phyloP scores from a whole-genome alignment of 257 asterid genomes.

The Solanum tarapatanum region DNA sequence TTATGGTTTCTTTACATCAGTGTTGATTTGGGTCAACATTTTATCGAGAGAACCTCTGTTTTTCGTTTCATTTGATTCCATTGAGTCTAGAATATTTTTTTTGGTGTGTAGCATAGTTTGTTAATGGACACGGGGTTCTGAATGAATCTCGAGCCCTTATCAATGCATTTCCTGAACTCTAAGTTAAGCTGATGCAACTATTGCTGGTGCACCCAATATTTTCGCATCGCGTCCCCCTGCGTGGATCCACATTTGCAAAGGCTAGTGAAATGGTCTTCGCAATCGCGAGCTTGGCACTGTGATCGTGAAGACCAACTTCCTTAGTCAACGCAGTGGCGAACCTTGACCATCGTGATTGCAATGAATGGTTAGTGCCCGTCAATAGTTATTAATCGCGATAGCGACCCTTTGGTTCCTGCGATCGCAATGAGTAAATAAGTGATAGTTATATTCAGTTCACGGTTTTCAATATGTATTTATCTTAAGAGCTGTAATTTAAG shows the following conservation, averaged over 20 bases:
- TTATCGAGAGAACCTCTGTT: neutral
- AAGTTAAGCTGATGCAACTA: neutral
- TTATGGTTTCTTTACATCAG: neutral
- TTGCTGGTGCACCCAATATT: neutral
- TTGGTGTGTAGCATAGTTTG: neutral
- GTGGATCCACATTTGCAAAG: neutral
- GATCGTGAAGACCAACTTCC: neutral
- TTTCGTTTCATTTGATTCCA: too few relatives aligned
- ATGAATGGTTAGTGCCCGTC: neutral
- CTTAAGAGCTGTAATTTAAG: neutral
- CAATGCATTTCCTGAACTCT: too few relatives aligned
- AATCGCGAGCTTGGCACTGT: neutral
- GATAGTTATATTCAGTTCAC: neutral
- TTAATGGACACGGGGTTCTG: neutral
- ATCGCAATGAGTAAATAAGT: too few relatives aligned
- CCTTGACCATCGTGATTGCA: neutral
- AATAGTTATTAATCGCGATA: neutral
- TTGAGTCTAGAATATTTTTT: neutral
- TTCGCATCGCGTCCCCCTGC: accelerated
- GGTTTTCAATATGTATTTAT: too few relatives aligned
- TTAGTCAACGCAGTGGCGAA: too few relatives aligned
- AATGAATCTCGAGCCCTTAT: too few relatives aligned
- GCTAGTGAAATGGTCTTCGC: neutral
- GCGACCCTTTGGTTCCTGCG: too few relatives aligned
- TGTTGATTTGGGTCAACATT: neutral